Base-by-base conservation (phyloP, 78 protist species). In the Anaeramoeba flamelloides region DNA sequence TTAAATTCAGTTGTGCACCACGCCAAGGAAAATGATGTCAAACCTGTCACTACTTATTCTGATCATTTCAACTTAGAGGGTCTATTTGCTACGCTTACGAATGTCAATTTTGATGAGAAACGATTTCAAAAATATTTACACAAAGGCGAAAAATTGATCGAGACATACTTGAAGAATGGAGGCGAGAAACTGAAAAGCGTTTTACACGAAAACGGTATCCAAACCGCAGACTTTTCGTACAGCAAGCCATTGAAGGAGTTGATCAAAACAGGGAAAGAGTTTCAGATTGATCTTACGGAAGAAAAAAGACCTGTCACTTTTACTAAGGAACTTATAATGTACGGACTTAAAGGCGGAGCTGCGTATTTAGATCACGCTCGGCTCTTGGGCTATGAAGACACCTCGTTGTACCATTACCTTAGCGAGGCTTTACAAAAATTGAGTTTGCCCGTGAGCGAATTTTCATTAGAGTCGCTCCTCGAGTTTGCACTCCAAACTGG, bases 291-390 rank as follows among this genome's bases (percentile, higher is more conserved):
- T n/a, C n/a, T n/a, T n/a, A n/a, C n/a, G n/a, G n/a, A n/a, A n/a
- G n/a, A n/a, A n/a, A n/a, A n/a, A n/a, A n/a, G n/a, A n/a, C 34
- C 8, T 53, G 8, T 53, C 34, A 53, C 69, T 26, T 8, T 8
- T 26, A 33, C 79, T 38, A 4, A 80, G n/a, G 92, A 90, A 84
- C 34, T 90, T 34, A 3, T 86, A 30, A 33, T 38, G 26, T 90
- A 90, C 86, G 91, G 90, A 75, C 12, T 87, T 64, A 90, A 90
- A 84, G 92, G 92, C 32, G 0, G 41, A 34, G 86, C 90, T 3
- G 69, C 69, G 17, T 53, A 53, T 53, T 53, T 53, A 53, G 69
- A 53, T 8, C 69, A 53, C 17, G 69, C 69, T 26, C 8, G 17
- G 69, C 34, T 53, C 8, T 17, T 53, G 8, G 69, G 69, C 8